Evolutionary conservation across 768 basidiomycete species (phyloP).

Genomic region (Termitomyces heimii): DNA sequence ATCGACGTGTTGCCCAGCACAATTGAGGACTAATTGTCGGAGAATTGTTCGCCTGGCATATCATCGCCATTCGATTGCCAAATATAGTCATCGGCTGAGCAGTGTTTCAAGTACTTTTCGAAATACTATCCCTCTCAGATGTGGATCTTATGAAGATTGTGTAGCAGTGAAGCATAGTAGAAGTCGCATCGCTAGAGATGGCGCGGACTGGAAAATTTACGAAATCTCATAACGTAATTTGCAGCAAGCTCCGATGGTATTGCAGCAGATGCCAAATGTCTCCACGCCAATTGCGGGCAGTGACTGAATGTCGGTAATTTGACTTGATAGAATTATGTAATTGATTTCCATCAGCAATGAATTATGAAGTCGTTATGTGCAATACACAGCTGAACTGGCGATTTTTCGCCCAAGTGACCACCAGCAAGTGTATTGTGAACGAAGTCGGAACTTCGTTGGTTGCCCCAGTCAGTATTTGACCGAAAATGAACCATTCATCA

Average conservation of each 20-base stretch:
- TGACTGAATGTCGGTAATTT: too few relatives aligned
- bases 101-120: neutral
- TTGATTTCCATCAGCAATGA: too few relatives aligned
- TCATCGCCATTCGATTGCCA: neutral
- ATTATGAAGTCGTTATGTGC: too few relatives aligned
- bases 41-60: neutral
- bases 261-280: neutral
- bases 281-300: too few relatives aligned
- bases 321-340: too few relatives aligned
- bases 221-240: neutral
- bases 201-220: neutral
- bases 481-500: too few relatives aligned
- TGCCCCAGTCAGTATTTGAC: too few relatives aligned
- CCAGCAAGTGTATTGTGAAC: too few relatives aligned
- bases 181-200: neutral
- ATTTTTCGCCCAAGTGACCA: too few relatives aligned
- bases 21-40: constrained; percentile 21
- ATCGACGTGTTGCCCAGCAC: constrained; percentile 44
- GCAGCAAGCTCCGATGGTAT: neutral
- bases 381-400: too few relatives aligned
- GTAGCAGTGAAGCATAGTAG: neutral
- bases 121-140: neutral
- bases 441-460: too few relatives aligned
- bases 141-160: neutral
- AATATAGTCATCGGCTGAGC: neutral